Conservation (phyloP, 805 yeast genomes). For the Spathaspora boniae region DNA sequence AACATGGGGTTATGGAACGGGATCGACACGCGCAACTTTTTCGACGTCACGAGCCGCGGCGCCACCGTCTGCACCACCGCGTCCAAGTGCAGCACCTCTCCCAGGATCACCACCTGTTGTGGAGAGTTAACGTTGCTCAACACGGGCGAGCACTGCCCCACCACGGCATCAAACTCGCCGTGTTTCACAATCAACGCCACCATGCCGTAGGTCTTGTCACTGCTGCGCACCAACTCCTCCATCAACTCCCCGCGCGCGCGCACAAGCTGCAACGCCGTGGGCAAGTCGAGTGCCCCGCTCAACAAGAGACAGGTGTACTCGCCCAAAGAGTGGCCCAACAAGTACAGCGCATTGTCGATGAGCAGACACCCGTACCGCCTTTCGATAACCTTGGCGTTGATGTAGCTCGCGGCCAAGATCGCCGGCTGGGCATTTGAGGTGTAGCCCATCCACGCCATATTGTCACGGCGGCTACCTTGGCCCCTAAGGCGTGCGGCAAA, state of each 20-base stretch:
- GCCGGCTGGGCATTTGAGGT: conserved; percentile 56
- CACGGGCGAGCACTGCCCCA: conserved; percentile 20
- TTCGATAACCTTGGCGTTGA: conserved; percentile 21
- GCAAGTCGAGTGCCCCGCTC: conserved; percentile 31
- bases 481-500: conserved; percentile 18
- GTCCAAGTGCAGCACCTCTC: conserved; percentile 25
- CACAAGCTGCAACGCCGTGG: conserved; percentile 40
- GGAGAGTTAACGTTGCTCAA: conserved; percentile 48
- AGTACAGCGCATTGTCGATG: conserved; percentile 14
- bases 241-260: conserved; percentile 42
- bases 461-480: conserved; percentile 11
- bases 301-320: conserved; percentile 44
- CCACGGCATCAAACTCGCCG: conserved; percentile 17
- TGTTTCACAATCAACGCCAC: conserved; percentile 30
- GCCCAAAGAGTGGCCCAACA: conserved; percentile 51
- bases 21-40: conserved; percentile 40
- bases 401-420: conserved; percentile 40
- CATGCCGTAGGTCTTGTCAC: conserved; percentile 28
- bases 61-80: conserved; percentile 17
- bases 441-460: conserved; percentile 19
- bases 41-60: conserved; percentile 13
- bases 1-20: conserved; percentile 50
- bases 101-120: conserved; percentile 44
- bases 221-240: conserved; percentile 20
- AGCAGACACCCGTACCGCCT: conserved; percentile 17